A percentile compares a stretch with the other conserved stretches of the same genome.
These are phyloP conservation scores for Crithidia mellificae DNA, from an alignment of 208 protist species.

Conservation along the genomic window DNA sequence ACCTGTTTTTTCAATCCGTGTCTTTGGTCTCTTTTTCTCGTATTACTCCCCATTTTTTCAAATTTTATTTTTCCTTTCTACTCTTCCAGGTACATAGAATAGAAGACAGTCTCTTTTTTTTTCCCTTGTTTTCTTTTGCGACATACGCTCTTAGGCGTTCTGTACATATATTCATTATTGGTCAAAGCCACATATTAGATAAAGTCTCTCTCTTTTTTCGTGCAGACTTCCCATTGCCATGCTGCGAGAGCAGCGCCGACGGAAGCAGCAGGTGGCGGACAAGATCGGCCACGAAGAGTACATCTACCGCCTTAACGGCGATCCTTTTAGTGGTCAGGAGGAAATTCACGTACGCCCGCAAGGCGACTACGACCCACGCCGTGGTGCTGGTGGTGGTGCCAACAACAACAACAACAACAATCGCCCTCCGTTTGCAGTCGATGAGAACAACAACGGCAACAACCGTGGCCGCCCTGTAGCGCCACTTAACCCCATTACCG, in stretches of 20 bases:
- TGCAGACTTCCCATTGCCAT: no score
- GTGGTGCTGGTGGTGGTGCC: constrained; percentile 2
- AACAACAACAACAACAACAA: background rate
- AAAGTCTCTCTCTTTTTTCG: no score
- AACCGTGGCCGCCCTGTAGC: constrained; percentile 2
- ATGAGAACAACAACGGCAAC: constrained; percentile 15
- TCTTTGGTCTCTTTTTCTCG: background rate
- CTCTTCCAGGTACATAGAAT: no score
- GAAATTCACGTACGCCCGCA: constrained; percentile 26
- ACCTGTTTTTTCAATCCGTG: background rate
- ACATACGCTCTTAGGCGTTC: no score
- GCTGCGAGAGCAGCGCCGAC: constrained; percentile 60
- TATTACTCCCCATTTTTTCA: background rate
- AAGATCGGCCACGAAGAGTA: constrained; percentile 88
- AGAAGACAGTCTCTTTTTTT: no score
- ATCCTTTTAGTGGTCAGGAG: constrained; percentile 33
- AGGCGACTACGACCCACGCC: constrained; percentile 29
- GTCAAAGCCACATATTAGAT: no score
- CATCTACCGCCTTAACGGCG: constrained; percentile 61
- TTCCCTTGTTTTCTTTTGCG: background rate
- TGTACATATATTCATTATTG: no score
- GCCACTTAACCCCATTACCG: constrained; percentile 18
- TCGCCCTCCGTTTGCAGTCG: constrained; percentile 34
- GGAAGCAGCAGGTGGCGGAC: constrained; percentile 63
- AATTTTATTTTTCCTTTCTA: no score